Evolutionary conservation across 2,329 filamentous ascomycete species (phyloP).

Genomic region (Ceratocystis diversiconidia): DNA sequence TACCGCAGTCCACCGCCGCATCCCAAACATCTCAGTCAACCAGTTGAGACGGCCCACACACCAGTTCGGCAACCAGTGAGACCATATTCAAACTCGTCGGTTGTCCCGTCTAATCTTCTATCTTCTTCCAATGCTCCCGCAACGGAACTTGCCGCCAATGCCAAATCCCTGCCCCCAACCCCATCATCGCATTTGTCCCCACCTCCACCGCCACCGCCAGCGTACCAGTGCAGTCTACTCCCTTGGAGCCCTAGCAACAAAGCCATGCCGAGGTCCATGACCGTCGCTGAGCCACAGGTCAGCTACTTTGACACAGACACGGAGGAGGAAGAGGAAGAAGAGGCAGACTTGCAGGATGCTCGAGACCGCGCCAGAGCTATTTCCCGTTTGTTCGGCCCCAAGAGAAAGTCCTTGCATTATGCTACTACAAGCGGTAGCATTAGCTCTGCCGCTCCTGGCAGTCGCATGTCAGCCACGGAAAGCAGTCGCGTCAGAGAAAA

Average conservation of each 20-base stretch:
- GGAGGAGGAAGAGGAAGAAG: slow-evolving; percentile 8
- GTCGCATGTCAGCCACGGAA: not conserved
- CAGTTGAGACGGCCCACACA: slow-evolving; percentile 4
- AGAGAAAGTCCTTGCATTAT: slow-evolving; percentile 3
- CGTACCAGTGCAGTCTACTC: slow-evolving; percentile 6
- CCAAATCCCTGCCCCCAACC: not conserved
- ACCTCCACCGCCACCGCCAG: not conserved
- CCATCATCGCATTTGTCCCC: not conserved
- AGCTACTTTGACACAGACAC: slow-evolving; percentile 16
- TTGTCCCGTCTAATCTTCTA: not conserved
- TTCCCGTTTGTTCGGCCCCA: slow-evolving; percentile 13
- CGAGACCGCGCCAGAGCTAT: slow-evolving; percentile 7
- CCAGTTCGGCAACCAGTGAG: not conserved
- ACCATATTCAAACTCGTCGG: slow-evolving; percentile 5
- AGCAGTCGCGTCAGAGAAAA: not conserved
- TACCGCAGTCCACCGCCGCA: slow-evolving; percentile 4
- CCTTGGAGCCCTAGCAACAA: slow-evolving; percentile 4
- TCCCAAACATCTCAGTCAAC: slow-evolving; percentile 14
- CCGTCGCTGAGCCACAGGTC: slow-evolving; percentile 1
- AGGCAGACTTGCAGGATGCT: not conserved
- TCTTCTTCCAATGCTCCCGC: not conserved
- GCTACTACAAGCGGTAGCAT: not conserved
- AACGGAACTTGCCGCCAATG: not conserved
- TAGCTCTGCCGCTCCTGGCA: not conserved
- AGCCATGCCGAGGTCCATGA: not conserved